Base-by-base conservation (phyloP, 495 filamentous ascomycete genomes). In the Cladorrhinum samala region DNA sequence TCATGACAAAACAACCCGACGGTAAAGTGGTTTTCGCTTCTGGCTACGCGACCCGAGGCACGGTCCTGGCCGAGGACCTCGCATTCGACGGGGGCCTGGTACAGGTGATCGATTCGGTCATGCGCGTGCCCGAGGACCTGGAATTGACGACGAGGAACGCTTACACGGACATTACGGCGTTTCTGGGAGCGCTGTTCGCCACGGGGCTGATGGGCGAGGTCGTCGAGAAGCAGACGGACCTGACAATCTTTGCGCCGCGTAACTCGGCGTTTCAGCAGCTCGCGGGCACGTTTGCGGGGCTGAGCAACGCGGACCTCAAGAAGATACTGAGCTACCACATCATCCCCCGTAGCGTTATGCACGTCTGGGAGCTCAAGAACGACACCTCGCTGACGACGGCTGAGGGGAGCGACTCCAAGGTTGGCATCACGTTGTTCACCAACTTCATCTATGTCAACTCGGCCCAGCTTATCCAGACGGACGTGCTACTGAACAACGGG, bases 191-290 rank as follows among this genome's bases (percentile, higher is more conserved):
- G 1, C 58, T 72, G 0, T 66, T 67, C 56, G 61, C 58, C 30
- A 58, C 66, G 19, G 65, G 53, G 45, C 55, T 73, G 44, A 54
- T 65, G 17, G 52, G 55, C 17, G 61, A 62, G 40, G 16, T 68
- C 43, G 42, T 68, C 46, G 30, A 40, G 48, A 3, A 45, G n/a
- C 36, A 18, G 1, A 52, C 36, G 23, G 52, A 70, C 36, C 49
- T 69, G n/a, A 73, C 68, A 53, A 67, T 73, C 50, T 72, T 69
- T 16, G 68, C 66, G 0, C 68, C 70, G n/a, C 58, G 53, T 40
- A 73, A 69, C 52, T 59, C 63, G 2, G 70, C 68, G 1, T 86
- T 88, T 66, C 69, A 82, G 57, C 58, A 61, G 14, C 76, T 85
- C 27, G 78, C 73, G 18, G 51, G 56, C 39, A 62, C 39, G 52